Conservation (phyloP, 176 grass and related monocot species). For the Poa annua region DNA sequence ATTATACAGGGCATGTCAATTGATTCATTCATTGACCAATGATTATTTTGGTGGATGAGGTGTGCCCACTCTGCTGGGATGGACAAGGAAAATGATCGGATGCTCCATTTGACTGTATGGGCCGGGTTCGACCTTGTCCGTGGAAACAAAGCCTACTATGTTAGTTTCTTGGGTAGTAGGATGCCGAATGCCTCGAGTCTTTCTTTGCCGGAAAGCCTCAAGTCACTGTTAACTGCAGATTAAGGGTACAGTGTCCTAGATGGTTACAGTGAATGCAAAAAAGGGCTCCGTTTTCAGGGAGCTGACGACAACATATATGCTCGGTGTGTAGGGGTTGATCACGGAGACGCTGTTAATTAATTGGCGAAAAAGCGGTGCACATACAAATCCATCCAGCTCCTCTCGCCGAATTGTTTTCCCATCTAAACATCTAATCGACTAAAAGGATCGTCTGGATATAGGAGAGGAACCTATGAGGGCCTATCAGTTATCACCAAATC, state of each 20-base stretch:
- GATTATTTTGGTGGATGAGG: neutral
- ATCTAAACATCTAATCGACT: constrained; percentile 30
- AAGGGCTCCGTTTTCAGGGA: neutral
- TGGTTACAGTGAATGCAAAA: neutral
- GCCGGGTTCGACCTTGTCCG: neutral
- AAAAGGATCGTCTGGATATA: neutral
- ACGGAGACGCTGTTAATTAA: constrained; percentile 26
- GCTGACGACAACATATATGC: neutral
- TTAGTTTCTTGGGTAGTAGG: neutral
- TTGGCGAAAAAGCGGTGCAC: constrained; percentile 16
- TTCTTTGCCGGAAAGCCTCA: neutral
- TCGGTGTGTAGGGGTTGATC: neutral
- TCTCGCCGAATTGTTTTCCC: constrained; percentile 24
- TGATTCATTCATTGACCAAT: neutral
- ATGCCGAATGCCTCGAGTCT: too few relatives aligned
- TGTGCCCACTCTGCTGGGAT: neutral
- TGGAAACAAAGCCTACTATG: neutral
- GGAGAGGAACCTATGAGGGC: neutral
- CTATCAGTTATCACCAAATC: constrained; percentile 12
- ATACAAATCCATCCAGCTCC: constrained; percentile 19
- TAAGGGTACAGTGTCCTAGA: neutral
- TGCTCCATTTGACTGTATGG: neutral
- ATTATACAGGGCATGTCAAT: neutral
- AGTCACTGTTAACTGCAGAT: neutral
- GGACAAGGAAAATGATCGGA: neutral